These are phyloP conservation scores for Trichoderma virens DNA, from an alignment of 495 filamentous ascomycete genomes.

Conservation along the genomic window DNA sequence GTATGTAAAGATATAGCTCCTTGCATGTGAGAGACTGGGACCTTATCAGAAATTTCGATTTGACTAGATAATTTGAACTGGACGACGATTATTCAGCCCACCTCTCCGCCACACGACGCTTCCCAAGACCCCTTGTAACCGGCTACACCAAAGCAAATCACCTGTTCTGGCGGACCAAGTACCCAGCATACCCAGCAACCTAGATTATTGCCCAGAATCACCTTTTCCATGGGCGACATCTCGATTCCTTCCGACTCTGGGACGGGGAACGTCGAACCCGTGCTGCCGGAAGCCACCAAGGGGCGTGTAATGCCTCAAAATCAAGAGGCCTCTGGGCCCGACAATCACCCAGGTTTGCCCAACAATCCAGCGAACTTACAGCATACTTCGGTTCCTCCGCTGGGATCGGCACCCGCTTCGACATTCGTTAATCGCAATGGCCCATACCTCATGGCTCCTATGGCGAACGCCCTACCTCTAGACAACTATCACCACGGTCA, in stretches of 20 bases:
- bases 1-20: background rate
- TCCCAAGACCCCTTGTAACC: background rate
- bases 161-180: background rate
- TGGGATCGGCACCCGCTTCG: constrained; percentile 19
- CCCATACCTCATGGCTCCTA: constrained; percentile 33
- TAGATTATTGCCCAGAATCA: background rate
- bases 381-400: background rate
- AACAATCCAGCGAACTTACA: background rate
- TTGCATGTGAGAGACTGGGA: background rate
- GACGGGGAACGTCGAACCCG: background rate
- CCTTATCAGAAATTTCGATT: background rate
- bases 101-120: background rate
- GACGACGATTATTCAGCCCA: background rate
- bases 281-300: background rate
- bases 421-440: constrained; percentile 26
- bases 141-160: background rate
- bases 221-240: background rate
- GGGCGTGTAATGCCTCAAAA: background rate
- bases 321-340: background rate
- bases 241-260: background rate
- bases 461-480: constrained; percentile 34
- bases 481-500: constrained; percentile 26
- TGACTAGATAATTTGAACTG: background rate
- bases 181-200: background rate
- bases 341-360: background rate